phyloP scores from a whole-genome alignment of 768 basidiomycete genomes.

The Suillus discolor region DNA sequence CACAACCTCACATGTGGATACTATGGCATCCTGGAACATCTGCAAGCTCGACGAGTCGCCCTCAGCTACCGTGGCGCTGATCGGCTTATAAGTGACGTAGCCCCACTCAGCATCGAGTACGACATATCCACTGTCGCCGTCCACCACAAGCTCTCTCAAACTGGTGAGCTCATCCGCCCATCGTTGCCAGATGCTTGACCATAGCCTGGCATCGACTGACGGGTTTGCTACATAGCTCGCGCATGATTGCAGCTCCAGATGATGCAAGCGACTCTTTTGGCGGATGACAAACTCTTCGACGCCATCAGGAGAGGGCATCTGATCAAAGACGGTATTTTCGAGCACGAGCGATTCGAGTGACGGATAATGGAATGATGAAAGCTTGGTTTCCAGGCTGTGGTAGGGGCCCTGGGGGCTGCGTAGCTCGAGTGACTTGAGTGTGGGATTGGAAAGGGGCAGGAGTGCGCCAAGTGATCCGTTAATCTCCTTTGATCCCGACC shows the following conservation, averaged over 20 bases:
- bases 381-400: slow-evolving; percentile 27
- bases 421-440: slow-evolving; percentile 25
- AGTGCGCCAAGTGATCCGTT: slow-evolving; percentile 29
- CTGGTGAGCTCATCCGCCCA: slow-evolving; percentile 23
- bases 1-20: not conserved
- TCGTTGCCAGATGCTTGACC: slow-evolving; percentile 31
- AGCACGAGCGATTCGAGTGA: slow-evolving; percentile 29
- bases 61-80: not conserved
- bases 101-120: slow-evolving; percentile 24
- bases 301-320: slow-evolving; percentile 19
- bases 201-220: slow-evolving; percentile 22
- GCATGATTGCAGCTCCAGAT: slow-evolving; percentile 28
- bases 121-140: slow-evolving; percentile 21
- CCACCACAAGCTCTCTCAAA: slow-evolving; percentile 27
- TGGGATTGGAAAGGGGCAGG: slow-evolving; percentile 22
- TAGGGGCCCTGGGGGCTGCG: slow-evolving; percentile 32
- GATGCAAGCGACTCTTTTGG: slow-evolving; percentile 28
- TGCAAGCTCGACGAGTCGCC: not conserved
- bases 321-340: slow-evolving; percentile 34
- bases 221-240: slow-evolving; percentile 26
- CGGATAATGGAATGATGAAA: slow-evolving; percentile 25
- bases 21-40: not conserved
- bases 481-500: slow-evolving; percentile 34
- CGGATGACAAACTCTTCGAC: slow-evolving; percentile 34
- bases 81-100: slow-evolving; percentile 23